Conservation (phyloP, 2,329 filamentous ascomycete species). For the Alternaria conjuncta region DNA sequence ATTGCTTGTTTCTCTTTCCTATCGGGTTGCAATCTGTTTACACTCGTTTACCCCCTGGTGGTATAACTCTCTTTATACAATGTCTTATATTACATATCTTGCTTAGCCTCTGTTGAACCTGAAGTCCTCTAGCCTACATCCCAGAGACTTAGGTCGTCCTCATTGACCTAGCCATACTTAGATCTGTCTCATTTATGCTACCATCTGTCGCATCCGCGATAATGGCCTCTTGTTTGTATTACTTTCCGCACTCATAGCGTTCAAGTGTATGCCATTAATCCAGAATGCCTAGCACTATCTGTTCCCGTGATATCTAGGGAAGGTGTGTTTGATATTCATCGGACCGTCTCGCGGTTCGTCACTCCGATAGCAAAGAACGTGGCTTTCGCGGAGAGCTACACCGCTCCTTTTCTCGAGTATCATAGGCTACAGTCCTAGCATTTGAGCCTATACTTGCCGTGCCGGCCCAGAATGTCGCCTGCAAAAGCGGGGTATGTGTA, state of each 20-base stretch:
- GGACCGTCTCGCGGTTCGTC: background rate
- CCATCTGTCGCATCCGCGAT: too few relatives aligned
- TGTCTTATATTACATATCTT: background rate
- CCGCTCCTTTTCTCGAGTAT: background rate
- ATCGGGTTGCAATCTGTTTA: background rate
- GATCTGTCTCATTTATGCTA: too few relatives aligned
- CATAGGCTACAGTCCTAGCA: background rate
- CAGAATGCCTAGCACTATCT: too few relatives aligned
- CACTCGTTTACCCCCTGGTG: background rate
- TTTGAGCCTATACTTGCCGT: fast-evolving
- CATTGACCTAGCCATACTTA: too few relatives aligned
- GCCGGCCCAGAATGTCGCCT: background rate
- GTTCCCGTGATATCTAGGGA: too few relatives aligned
- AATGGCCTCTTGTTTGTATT: too few relatives aligned
- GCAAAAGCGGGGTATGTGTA: background rate
- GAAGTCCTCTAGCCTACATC: background rate
- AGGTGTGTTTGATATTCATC: background rate
- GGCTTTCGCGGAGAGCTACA: background rate
- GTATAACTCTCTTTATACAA: background rate
- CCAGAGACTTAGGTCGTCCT: too few relatives aligned
- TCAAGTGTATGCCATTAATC: too few relatives aligned
- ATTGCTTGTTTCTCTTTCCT: background rate
- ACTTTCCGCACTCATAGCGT: too few relatives aligned
- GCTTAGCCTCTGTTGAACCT: background rate
- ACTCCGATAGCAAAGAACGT: background rate